Conservation (phyloP, 345 rosid genomes). For the Turritis glabra region DNA sequence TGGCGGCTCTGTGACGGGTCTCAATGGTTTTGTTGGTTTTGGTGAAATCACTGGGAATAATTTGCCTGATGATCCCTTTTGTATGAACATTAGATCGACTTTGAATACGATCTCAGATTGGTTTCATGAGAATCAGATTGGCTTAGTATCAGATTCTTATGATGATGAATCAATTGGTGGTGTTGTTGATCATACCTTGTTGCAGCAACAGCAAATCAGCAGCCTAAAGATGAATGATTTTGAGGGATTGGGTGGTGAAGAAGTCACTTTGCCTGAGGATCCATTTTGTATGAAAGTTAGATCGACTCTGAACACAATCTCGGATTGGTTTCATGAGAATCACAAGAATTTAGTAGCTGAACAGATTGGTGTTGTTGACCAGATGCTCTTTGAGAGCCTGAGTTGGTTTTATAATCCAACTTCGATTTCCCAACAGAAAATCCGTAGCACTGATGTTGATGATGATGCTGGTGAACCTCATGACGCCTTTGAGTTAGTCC, state of each 20-base stretch:
- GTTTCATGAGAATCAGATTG: conserved; percentile 27
- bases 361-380: background rate
- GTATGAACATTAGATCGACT: conserved; percentile 32
- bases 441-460: background rate
- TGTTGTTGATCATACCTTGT: background rate
- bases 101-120: conserved; percentile 25
- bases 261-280: background rate
- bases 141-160: conserved; percentile 11
- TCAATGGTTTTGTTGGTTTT: conserved; percentile 1
- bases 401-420: background rate
- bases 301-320: conserved; percentile 27
- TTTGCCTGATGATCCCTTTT: conserved; percentile 39
- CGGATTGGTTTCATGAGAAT: conserved; percentile 33
- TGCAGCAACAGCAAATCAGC: background rate
- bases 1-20: background rate
- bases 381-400: background rate
- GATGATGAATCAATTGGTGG: background rate
- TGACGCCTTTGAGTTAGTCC: conserved; percentile 30
- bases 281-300: conserved; percentile 28
- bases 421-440: background rate
- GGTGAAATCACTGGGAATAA: background rate
- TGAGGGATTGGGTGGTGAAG: background rate
- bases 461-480: conserved; percentile 29
- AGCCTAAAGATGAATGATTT: background rate
- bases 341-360: conserved; percentile 6